Conservation (phyloP, 345 rosid genomes). For the Linum lewisii region DNA sequence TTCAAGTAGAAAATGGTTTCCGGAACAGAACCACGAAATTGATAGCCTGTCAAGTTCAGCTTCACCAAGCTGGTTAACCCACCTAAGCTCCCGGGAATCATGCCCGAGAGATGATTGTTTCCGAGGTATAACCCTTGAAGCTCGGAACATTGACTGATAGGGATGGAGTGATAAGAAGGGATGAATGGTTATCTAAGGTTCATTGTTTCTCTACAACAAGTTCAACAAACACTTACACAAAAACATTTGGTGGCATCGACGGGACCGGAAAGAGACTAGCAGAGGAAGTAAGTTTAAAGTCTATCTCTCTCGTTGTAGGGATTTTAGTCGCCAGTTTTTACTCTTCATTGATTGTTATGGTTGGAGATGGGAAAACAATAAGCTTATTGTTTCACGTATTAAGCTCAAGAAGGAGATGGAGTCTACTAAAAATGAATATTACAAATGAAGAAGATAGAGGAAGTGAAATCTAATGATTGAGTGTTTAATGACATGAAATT, state of each 20-base stretch:
- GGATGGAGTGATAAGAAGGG: too few relatives aligned
- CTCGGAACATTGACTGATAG: constrained; percentile 47
- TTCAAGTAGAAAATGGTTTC: constrained; percentile 64
- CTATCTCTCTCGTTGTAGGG: too few relatives aligned
- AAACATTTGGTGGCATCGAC: background rate
- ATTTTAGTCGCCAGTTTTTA: too few relatives aligned
- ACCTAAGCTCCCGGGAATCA: constrained; percentile 62
- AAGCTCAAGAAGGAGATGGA: too few relatives aligned
- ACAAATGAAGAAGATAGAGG: too few relatives aligned
- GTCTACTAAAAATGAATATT: too few relatives aligned
- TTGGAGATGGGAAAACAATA: too few relatives aligned
- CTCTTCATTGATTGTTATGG: too few relatives aligned
- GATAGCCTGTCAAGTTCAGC: constrained; percentile 64
- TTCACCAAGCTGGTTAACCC: constrained; percentile 53
- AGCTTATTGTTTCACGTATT: too few relatives aligned
- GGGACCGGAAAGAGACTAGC: constrained; percentile 1
- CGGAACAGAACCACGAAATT: constrained; percentile 53
- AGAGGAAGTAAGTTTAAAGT: background rate
- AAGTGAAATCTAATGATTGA: too few relatives aligned
- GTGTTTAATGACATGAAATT: too few relatives aligned
- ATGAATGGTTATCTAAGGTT: too few relatives aligned
- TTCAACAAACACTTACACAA: background rate
- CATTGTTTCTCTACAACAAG: constrained; percentile 1
- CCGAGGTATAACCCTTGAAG: constrained; percentile 81
- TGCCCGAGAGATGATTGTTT: constrained; percentile 59